Conservation (phyloP, 1,284 basidiomycete species). For the Melampsora larici-populina region DNA sequence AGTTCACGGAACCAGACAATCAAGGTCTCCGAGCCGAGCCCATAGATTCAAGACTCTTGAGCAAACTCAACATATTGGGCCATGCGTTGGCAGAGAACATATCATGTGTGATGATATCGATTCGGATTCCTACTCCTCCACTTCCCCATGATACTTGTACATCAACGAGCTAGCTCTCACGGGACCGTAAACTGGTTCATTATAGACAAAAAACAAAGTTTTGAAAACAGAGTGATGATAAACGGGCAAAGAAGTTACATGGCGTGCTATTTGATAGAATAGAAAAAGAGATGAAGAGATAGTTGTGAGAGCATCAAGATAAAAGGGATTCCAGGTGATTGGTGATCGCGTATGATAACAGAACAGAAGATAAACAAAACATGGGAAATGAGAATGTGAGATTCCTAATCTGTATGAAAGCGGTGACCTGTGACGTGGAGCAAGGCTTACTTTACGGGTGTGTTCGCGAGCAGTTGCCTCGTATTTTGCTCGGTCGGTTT, state of each 20-base stretch:
- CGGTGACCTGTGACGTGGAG: neutral
- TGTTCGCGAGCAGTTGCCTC: constrained; percentile 86
- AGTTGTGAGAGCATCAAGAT: neutral
- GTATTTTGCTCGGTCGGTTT: constrained; percentile 88
- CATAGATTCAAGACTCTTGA: too few species aligned
- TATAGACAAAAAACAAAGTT: constrained; percentile 7
- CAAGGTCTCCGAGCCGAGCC: too few species aligned
- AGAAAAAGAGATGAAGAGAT: neutral
- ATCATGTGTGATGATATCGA: too few species aligned
- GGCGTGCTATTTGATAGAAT: neutral
- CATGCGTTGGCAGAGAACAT: too few species aligned
- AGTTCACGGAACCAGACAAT: too few species aligned
- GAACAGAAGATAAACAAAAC: neutral
- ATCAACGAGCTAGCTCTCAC: neutral
- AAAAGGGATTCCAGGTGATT: neutral
- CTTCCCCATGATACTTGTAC: neutral
- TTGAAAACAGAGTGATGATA: neutral
- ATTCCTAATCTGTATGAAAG: neutral
- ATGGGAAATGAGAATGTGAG: neutral
- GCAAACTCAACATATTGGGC: too few species aligned
- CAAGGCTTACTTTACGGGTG: constrained; percentile 40
- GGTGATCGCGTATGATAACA: neutral
- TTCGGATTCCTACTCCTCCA: neutral
- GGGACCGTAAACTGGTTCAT: neutral
- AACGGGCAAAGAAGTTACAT: constrained; percentile 2